Evolutionary conservation across 1,139 yeast species (phyloP).

Genomic region (Yamadazyma trypodendri): DNA sequence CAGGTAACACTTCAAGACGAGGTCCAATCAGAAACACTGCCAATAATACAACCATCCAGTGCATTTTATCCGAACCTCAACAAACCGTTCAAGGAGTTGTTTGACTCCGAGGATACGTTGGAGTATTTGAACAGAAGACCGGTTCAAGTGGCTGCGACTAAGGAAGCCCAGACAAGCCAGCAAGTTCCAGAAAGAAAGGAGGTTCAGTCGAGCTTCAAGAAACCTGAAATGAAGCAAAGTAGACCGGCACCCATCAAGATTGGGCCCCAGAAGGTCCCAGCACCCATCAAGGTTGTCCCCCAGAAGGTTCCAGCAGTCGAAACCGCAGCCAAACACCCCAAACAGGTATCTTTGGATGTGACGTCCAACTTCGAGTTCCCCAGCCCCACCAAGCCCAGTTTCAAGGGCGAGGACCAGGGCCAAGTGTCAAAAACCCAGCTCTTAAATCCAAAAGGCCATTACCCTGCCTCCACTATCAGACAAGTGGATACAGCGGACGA

Average conservation of each 20-base stretch:
- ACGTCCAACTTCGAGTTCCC: constrained; percentile 20
- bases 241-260: too few species aligned
- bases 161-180: too few species aligned
- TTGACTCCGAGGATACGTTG: constrained; percentile 13
- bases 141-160: too few species aligned
- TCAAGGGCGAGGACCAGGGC: constrained; percentile 1
- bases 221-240: too few species aligned
- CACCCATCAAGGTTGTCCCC: not conserved
- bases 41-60: not conserved
- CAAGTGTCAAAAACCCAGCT: too few species aligned
- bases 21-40: not conserved
- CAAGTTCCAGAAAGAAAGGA: too few species aligned
- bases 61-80: not conserved
- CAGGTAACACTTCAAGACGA: too few species aligned
- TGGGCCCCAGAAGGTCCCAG: not conserved
- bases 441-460: not conserved
- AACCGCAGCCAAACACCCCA: not conserved
- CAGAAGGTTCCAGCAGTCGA: not conserved
- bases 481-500: constrained; percentile 14
- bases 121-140: constrained; percentile 5
- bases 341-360: constrained; percentile 16
- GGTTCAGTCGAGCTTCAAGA: too few species aligned
- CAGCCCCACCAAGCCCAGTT: constrained; percentile 5
- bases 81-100: constrained; percentile 13
- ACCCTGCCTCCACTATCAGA: constrained; percentile 6